A percentile compares a stretch with the other conserved stretches of the same genome.
Conservation (phyloP, 768 basidiomycete genomes). For the Tylopilus subfusipes region DNA sequence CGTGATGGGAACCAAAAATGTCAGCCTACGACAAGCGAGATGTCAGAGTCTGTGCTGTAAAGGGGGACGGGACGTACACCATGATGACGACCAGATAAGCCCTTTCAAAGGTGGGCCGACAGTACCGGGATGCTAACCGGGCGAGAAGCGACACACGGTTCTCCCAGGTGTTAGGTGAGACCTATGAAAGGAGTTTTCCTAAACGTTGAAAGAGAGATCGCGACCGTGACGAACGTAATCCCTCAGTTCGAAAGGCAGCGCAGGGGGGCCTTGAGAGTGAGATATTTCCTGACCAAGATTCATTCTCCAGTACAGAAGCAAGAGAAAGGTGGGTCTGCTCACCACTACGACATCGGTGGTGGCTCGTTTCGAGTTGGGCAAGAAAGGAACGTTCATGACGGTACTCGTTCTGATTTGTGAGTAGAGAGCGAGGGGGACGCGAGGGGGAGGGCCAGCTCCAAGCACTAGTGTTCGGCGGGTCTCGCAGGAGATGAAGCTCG, state of each 20-base stretch:
- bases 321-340: background rate
- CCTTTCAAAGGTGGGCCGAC: constrained; percentile 44
- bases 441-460: constrained; percentile 22
- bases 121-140: constrained; percentile 36
- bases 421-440: constrained; percentile 1
- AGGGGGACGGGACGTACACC: constrained; percentile 31
- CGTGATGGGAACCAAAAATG: constrained; percentile 38
- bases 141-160: constrained; percentile 38
- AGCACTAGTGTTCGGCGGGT: background rate
- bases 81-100: constrained; percentile 39
- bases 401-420: background rate
- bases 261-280: constrained; percentile 26
- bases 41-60: background rate
- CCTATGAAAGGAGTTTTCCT: constrained; percentile 23
- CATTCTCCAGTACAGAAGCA: background rate
- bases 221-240: constrained; percentile 30
- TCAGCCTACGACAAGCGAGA: constrained; percentile 27
- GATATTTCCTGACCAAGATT: constrained; percentile 32
- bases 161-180: constrained; percentile 44
- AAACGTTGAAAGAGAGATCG: background rate
- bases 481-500: background rate
- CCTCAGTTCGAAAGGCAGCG: constrained; percentile 38
- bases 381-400: constrained; percentile 14
- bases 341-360: constrained; percentile 28
- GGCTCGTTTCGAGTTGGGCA: constrained; percentile 8